Evolutionary conservation across 2,329 filamentous ascomycete genomes (phyloP).

Genomic region (Pseudogymnoascus sp.): DNA sequence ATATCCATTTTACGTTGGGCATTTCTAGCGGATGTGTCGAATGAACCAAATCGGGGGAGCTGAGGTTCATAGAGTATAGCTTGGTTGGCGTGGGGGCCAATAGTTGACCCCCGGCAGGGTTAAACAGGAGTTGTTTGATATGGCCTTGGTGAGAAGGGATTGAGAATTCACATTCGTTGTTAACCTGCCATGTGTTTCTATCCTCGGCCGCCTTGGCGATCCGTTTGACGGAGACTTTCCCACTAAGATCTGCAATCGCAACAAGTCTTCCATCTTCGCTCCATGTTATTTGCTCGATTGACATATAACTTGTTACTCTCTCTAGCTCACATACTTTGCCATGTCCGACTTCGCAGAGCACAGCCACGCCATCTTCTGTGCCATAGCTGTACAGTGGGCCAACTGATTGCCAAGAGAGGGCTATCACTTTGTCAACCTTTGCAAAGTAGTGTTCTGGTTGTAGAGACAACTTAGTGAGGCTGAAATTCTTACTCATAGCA

Average conservation of each 20-base stretch:
- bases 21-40: background rate
- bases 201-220: background rate
- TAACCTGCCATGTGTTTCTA: background rate
- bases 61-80: background rate
- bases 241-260: background rate
- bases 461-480: background rate
- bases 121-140: constrained; percentile 6
- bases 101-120: background rate
- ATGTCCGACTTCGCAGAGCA: background rate
- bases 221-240: background rate
- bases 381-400: background rate
- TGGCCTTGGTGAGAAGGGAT: background rate
- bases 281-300: constrained; percentile 4
- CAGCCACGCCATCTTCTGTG: background rate
- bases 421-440: background rate
- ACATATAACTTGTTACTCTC: background rate
- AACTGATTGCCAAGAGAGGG: background rate
- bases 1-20: background rate
- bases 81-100: background rate
- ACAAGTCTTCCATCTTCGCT: background rate
- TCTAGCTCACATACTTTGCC: constrained; percentile 5
- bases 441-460: background rate
- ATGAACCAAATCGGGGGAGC: background rate
- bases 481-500: background rate
- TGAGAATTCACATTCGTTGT: background rate